Evolutionary conservation across 805 yeast genomes (phyloP), one percentile per base, ranked within the genome.

Genomic region (Zygosaccharomyces siamensis): DNA sequence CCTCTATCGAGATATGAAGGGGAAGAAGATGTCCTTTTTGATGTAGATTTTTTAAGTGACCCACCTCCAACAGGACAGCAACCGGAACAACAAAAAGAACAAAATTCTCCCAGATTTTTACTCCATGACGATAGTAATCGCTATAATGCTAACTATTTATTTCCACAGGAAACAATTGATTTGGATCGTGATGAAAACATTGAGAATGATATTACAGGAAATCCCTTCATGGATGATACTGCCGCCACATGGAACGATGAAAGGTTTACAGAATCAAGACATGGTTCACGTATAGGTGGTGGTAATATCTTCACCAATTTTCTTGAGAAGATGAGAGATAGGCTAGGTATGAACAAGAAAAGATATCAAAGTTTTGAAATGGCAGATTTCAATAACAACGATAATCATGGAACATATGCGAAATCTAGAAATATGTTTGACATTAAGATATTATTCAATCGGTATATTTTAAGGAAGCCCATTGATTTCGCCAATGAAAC

Each of bases 361-460:
- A 43, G 44, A 4, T 53, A 50, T 18, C 62, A 58, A 40, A 50
- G 57, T 8, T 64, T 59, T 45, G 70, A 67, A 49, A 62, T 65
- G 70, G 61, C 60, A 11, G 55, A 56, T 24, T 66, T 63, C 39
- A 55, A 61, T 44, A 51, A 56, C 14, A 57, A 57, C 3, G 56
- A 59, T 3, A 54, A 56, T 4, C 46, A 53, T 8, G 67, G 66
- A 20, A 49, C 59, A 7, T 61, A 58, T 33, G 67, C 60, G 7
- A 58, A 55, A 36, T 70, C 74, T 7, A 56, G 65, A 30, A 64
- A 67, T 39, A 62, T 57, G 43, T 72, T 71, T 45, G 67, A 72
- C 49, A 67, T 73, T 7, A 68, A 70, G 35, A 53, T 66, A 11
- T 49, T 73, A 7, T 71, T 74, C 63, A 63, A 69, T 43, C 69